phyloP scores from a whole-genome alignment of 257 asterid genomes.

The Solanum microdontum region DNA sequence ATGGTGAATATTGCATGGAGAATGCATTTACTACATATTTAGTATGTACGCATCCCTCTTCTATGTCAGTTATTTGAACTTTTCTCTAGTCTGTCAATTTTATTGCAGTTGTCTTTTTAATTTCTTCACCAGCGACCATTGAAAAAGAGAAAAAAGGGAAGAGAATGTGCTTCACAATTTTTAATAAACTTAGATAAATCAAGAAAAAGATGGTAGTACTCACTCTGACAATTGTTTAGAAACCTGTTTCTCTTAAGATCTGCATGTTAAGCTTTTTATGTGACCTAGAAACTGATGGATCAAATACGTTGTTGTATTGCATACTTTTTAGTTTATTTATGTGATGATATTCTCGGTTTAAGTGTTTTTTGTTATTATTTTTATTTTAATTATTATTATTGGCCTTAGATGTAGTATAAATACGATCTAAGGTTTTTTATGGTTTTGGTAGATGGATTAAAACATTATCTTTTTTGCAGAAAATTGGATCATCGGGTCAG shows the following conservation, averaged over 20 bases:
- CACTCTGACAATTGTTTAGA: not conserved
- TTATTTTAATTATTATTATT: not conserved
- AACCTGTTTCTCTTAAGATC: not conserved
- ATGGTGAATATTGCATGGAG: slow-evolving; percentile 97
- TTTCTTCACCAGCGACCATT: not conserved
- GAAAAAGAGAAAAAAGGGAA: not conserved
- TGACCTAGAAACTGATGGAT: not conserved
- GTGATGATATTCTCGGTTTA: not conserved
- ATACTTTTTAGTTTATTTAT: not conserved
- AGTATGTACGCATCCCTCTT: slow-evolving; percentile 28
- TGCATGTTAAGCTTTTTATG: not conserved
- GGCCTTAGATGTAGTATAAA: not conserved
- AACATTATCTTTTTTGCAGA: slow-evolving; percentile 31
- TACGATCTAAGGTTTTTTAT: not conserved
- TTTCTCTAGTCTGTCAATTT: not conserved
- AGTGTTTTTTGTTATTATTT: not conserved
- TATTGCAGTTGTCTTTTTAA: slow-evolving; percentile 8
- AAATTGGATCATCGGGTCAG: slow-evolving; percentile 62
- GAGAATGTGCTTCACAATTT: not conserved
- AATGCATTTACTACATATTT: slow-evolving; percentile 75
- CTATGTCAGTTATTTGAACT: not conserved
- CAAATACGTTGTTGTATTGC: not conserved
- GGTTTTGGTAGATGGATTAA: not conserved
- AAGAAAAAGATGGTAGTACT: not conserved
- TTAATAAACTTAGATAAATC: not conserved